Conservation (phyloP, 1,284 basidiomycete genomes). For the Leucoagaricus sp. region DNA sequence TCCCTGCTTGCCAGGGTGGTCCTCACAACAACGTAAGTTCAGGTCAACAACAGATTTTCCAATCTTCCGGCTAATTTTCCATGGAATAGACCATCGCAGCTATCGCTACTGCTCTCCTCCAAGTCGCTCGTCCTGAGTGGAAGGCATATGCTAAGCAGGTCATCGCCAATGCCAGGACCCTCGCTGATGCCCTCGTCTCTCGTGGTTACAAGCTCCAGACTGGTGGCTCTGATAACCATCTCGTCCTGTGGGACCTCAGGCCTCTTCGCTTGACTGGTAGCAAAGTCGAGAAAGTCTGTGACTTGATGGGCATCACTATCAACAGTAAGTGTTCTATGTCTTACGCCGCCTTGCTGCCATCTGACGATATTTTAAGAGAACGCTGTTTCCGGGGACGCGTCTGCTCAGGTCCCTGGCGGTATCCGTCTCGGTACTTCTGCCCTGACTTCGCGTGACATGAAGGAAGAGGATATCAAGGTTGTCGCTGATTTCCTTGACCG, state of each 20-base stretch:
- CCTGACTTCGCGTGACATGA: constrained; percentile 94
- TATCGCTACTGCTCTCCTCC: constrained; percentile 94
- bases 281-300: constrained; percentile 99
- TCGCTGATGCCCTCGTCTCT: constrained; percentile 71
- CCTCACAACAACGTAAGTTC: constrained; percentile 95
- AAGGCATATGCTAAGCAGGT: constrained; percentile 95
- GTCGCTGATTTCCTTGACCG: constrained; percentile 95
- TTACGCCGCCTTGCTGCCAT: neutral
- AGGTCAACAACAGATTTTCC: neutral
- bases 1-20: constrained; percentile 99
- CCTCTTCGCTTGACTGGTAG: constrained; percentile 94
- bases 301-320: constrained; percentile 94
- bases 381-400: constrained; percentile 94
- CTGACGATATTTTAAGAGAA: constrained; percentile 67
- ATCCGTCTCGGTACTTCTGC: constrained; percentile 96
- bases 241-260: constrained; percentile 97
- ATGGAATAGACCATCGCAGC: constrained; percentile 86
- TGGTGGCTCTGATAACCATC: constrained; percentile 96
- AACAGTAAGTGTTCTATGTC: constrained; percentile 65
- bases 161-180: constrained; percentile 82
- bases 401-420: constrained; percentile 95
- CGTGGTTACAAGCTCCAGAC: constrained; percentile 97
- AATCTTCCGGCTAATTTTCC: constrained; percentile 7
- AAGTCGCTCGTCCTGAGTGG: constrained; percentile 90
- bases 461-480: constrained; percentile 81